These are phyloP conservation scores for Macrophomina pseudophaseolina DNA, from an alignment of 2,329 filamentous ascomycete genomes.

Conservation along the genomic window DNA sequence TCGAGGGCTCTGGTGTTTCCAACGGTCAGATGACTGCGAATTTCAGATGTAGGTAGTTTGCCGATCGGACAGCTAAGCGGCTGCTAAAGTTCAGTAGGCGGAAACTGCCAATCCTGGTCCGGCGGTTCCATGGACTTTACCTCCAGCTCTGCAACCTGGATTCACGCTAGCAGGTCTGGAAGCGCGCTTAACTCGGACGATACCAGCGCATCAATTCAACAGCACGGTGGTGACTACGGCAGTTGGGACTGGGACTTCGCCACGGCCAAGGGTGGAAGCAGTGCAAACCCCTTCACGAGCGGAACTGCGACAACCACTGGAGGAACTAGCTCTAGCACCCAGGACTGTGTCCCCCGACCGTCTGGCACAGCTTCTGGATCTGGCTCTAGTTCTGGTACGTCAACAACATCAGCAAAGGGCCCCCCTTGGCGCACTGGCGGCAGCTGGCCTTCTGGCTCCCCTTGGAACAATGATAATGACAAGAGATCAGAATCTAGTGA, in stretches of 20 bases:
- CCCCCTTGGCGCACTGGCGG: slow-evolving; percentile 15
- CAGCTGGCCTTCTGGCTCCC: not conserved
- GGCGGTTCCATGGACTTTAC: slow-evolving; percentile 59
- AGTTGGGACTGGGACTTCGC: slow-evolving; percentile 55
- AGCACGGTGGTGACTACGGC: slow-evolving; percentile 51
- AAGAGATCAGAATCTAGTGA: slow-evolving; percentile 40
- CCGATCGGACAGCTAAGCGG: not conserved
- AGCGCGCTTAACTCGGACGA: slow-evolving; percentile 55
- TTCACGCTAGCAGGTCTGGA: slow-evolving; percentile 55
- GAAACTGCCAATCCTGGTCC: slow-evolving; percentile 59
- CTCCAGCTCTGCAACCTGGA: slow-evolving; percentile 53
- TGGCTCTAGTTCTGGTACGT: slow-evolving; percentile 27
- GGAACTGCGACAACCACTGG: slow-evolving; percentile 15
- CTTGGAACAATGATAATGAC: slow-evolving; percentile 24
- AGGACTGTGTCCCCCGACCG: slow-evolving; percentile 40
- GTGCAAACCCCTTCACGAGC: slow-evolving; percentile 48
- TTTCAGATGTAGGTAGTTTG: slow-evolving; percentile 53
- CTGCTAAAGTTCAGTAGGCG: slow-evolving; percentile 40
- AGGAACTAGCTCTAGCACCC: slow-evolving; percentile 27
- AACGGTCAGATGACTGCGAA: slow-evolving; percentile 62
- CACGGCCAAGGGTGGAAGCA: slow-evolving; percentile 56
- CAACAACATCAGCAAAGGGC: slow-evolving; percentile 25
- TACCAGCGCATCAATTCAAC: slow-evolving; percentile 47
- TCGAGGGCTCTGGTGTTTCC: slow-evolving; percentile 60
- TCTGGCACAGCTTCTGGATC: slow-evolving; percentile 17